phyloP scores from a whole-genome alignment of 352 stramenopile genomes.

The Globisporangium polare region DNA sequence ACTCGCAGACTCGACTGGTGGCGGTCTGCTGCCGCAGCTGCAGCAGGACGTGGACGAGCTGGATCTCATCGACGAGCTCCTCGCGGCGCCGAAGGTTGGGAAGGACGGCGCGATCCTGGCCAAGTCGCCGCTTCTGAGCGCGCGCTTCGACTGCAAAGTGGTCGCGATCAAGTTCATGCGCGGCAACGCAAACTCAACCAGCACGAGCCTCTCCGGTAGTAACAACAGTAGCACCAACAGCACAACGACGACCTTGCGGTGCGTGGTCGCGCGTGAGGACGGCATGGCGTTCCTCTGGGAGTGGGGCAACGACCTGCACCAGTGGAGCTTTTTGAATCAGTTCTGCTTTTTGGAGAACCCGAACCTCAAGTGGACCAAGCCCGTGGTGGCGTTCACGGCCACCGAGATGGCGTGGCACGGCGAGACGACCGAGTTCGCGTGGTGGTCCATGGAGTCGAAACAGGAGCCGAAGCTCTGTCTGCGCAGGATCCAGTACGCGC shows the following conservation, averaged over 20 bases:
- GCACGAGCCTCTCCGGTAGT: constrained; percentile 2
- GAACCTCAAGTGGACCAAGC: constrained; percentile 78
- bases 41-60: constrained; percentile 57
- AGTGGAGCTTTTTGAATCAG: constrained; percentile 81
- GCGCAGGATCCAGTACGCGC: constrained; percentile 68
- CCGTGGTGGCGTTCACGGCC: constrained; percentile 57
- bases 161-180: constrained; percentile 60
- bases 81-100: constrained; percentile 34
- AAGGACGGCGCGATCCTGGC: constrained; percentile 65
- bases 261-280: constrained; percentile 71
- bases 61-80: constrained; percentile 70
- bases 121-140: constrained; percentile 67
- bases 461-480: constrained; percentile 59
- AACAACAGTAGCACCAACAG: constrained; percentile 3
- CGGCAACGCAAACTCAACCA: constrained; percentile 15
- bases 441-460: constrained; percentile 71
- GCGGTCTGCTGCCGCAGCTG: background rate
- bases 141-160: constrained; percentile 66
- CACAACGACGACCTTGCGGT: constrained; percentile 43
- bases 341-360: constrained; percentile 80
- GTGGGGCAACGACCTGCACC: constrained; percentile 70
- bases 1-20: background rate
- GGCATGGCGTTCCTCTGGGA: constrained; percentile 83
- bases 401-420: constrained; percentile 32
- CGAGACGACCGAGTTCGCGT: constrained; percentile 57